A percentile compares a stretch with the other conserved stretches of the same genome.
phyloP scores from a whole-genome alignment of 2,329 filamentous ascomycete genomes.

The Penicillium sumatraense region DNA sequence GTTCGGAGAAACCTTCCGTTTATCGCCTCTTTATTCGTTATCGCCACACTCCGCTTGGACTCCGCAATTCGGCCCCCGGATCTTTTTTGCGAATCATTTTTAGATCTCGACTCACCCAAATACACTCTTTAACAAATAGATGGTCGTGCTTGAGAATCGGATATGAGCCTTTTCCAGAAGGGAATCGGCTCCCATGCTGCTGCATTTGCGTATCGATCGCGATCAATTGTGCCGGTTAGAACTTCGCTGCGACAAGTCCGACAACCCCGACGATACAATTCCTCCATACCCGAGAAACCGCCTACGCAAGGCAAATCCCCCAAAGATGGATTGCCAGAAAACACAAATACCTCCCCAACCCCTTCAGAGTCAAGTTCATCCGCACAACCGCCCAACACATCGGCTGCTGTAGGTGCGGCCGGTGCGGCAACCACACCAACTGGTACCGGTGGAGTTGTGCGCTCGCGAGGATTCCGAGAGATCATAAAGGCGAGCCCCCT shows the following conservation, averaged over 20 bases:
- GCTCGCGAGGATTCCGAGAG: constrained; percentile 33
- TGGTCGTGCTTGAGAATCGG: constrained; percentile 8
- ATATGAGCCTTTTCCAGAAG: constrained; percentile 24
- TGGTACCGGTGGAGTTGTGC: constrained; percentile 19
- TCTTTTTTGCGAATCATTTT: background rate
- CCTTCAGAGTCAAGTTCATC: background rate
- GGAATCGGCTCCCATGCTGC: constrained; percentile 14
- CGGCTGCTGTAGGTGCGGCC: constrained; percentile 20
- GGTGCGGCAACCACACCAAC: constrained; percentile 28
- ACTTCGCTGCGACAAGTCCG: constrained; percentile 21
- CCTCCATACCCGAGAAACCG: constrained; percentile 15
- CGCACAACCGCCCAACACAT: constrained; percentile 9
- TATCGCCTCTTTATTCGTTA: constrained; percentile 19
- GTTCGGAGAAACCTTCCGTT: constrained; percentile 7
- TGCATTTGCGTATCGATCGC: constrained; percentile 16
- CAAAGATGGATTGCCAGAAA: constrained; percentile 6
- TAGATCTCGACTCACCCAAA: background rate
- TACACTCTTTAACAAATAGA: background rate
- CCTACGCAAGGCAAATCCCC: background rate
- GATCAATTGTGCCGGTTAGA: constrained; percentile 18
- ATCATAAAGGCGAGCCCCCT: constrained; percentile 36
- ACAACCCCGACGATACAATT: constrained; percentile 24
- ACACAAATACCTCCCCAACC: constrained; percentile 3
- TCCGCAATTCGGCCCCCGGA: constrained; percentile 2
- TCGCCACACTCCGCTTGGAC: constrained; percentile 20